Percentiles rank a stretch among this genome's conserved stretches.
Evolutionary conservation across 345 rosid species (phyloP).

Genomic region (Corymbia maculata): DNA sequence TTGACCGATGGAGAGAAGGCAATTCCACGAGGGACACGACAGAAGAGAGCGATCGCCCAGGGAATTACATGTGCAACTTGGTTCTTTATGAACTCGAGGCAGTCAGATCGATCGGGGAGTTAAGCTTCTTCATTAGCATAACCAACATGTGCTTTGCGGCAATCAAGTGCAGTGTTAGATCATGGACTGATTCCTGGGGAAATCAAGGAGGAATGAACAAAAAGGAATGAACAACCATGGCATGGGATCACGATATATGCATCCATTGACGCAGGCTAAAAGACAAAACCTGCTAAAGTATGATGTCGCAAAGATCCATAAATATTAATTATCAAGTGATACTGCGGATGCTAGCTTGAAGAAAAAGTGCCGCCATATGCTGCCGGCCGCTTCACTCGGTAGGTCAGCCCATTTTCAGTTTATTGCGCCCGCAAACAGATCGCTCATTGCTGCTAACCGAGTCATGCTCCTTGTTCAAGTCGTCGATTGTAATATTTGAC

Average conservation of each 20-base stretch:
- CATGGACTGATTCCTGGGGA: not conserved
- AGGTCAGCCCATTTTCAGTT: not conserved
- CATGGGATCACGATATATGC: too few relatives aligned
- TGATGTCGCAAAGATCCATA: too few relatives aligned
- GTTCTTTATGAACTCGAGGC: not conserved
- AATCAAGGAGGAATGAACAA: not conserved
- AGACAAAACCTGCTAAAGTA: too few relatives aligned
- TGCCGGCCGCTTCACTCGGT: not conserved
- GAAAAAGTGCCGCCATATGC: not conserved
- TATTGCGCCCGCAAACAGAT: not conserved
- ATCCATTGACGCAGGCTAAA: too few relatives aligned
- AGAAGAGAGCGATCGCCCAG: not conserved
- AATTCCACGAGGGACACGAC: not conserved
- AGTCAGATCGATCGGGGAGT: not conserved
- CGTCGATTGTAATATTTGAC: not conserved
- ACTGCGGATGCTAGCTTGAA: not conserved
- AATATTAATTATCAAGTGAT: not conserved
- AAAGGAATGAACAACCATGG: not conserved
- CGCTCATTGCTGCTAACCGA: not conserved
- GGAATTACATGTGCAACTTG: not conserved
- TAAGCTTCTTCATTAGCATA: not conserved
- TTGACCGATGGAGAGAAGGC: not conserved
- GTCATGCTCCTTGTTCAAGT: not conserved
- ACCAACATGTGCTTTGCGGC: not conserved
- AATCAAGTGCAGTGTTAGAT: not conserved